Evolutionary conservation across 306 rosid genomes (phyloP).

Genomic region (apple (Malus domestica)): DNA sequence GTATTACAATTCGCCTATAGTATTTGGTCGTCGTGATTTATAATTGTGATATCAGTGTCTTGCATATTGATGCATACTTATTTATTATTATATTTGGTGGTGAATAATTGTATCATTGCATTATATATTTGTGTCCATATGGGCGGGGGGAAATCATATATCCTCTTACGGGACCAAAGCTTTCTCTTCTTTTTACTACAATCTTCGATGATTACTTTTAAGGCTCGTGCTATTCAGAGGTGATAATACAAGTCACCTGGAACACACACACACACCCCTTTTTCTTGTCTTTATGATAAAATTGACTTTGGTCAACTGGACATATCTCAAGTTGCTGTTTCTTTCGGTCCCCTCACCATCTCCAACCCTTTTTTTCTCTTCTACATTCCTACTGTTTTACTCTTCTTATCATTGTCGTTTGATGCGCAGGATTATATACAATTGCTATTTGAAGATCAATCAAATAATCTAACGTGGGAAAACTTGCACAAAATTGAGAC

Average conservation of each 20-base stretch:
- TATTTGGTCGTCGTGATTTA: not conserved
- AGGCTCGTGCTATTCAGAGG: conserved; percentile 11
- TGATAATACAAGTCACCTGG: not conserved
- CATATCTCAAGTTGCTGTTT: not conserved
- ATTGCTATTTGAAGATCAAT: no score
- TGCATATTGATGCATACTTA: not conserved
- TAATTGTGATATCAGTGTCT: not conserved
- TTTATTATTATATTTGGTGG: not conserved
- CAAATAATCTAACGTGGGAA: no score
- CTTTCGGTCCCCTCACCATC: not conserved
- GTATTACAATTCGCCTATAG: no score
- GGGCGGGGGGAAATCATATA: not conserved
- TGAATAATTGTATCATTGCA: not conserved
- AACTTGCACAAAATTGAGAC: no score
- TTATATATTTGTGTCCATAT: not conserved
- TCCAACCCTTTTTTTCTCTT: not conserved
- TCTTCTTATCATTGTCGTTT: not conserved
- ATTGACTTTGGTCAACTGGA: not conserved
- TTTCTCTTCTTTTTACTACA: not conserved
- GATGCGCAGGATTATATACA: no score
- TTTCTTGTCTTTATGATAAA: not conserved
- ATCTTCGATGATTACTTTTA: not conserved
- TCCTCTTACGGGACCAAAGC: not conserved
- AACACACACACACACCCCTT: not conserved
- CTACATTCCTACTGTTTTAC: not conserved